Evolutionary conservation across 306 rosid species (phyloP), one percentile per base, ranked within the genome.

Genomic region (Senna tora): DNA sequence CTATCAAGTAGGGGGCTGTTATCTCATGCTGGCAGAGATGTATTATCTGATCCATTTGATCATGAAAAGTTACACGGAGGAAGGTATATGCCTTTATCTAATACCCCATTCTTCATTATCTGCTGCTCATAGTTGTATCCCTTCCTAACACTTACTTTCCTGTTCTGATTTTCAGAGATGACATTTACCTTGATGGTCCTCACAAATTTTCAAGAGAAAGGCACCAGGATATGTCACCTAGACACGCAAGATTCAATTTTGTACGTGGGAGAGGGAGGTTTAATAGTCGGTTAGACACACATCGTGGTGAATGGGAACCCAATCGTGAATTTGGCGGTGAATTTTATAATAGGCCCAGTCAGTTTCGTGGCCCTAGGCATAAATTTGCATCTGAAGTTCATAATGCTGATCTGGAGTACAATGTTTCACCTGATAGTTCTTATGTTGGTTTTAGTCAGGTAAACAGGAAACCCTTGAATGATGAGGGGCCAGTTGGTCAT

Each of bases 241-340:
- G 98, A 80, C 88, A 88, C 57, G 67, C 89, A 74, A 92, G 92
- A 74, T 10, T 80, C 55, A 88, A 75, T 77, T 91, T 81, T 91
- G 74, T 67, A 73, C 95, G 89, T 42, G 91, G 97, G 51, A 83
- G 97, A 79, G 96, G 92, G 62, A 87, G 91, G 78, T 60, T 75
- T 52, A 78, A 57, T 71, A 77, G 38, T 68, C 86, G 83, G 53
- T 17, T 72, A 59, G 82, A 85, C 69, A 68, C 81, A 34, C 67
- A 49, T 20, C 86, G 84, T 7, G 88, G 88, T 75, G 92, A 86
- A 21, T 87, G 97, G 88, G 87, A 83, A 52, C 81, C 91, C 75
- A 89, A 82, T 54, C 90, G 82, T 42, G 86, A 86, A 39, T 85
- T 73, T 75, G 69, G 83, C 68, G 84, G 94, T 9, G 94, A 87